Evolutionary conservation across 139 green algal species (phyloP), one percentile per base, ranked within the genome.

Genomic region (Microglena sp.): DNA sequence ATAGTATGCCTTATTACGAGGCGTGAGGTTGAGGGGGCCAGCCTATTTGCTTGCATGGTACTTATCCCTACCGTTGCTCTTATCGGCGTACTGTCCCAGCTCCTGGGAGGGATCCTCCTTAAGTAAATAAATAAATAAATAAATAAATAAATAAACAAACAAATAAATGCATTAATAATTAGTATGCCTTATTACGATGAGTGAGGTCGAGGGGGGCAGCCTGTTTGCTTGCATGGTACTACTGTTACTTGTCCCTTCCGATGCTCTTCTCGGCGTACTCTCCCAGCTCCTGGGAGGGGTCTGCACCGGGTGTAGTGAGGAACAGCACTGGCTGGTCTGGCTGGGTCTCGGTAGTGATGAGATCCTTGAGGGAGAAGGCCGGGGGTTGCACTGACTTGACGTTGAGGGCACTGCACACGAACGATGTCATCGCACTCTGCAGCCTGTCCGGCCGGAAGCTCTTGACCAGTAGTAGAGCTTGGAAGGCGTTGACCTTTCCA

Each of bases 251-350:
- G 34, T 80, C 60, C 54, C 62, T 57, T 28, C 73, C 67, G 11
- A 79, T 60, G 33, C 65, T 71, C 0, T 45, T 26, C 22, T 66
- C 67, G 3, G 87, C 87, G 45, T 83, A 78, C 21, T 89, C 82
- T 18, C 73, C 60, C 22, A 94, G 84, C 81, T 94, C 86, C 45
- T 86, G 71, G 44, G 65, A 82, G 36, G 87, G 87, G 68, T 94
- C 87, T 2, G 84, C 77, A 5, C 85, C 85, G 2, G 83, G 75
- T 1, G 77, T 87, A 46, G 77, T 88, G 64, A 92, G 78, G 69
- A 94, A 89, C 3, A 94, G 75, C 5, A 91, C 26, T 27, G 87
- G 84, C 69, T 86, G 68, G 15, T 70, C 55, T 4, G 46, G n/a
- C 33, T 33, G 62, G 34, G 67, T 59, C 60, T 75, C 69, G 26